Conservation (phyloP, 1,284 basidiomycete species). For the Pyrrhoderma noxium region DNA sequence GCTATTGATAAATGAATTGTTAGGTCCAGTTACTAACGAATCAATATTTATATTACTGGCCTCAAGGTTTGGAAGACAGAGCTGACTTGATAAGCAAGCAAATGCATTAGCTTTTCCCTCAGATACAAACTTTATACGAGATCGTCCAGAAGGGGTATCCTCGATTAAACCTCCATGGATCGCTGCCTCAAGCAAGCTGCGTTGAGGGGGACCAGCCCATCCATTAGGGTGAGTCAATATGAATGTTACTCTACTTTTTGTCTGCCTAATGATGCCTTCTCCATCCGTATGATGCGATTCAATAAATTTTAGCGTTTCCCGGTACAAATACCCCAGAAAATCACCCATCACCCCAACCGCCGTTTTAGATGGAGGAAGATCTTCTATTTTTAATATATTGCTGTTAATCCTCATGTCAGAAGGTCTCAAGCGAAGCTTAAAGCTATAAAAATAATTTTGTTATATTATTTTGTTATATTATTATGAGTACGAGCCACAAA, state of each 20-base stretch:
- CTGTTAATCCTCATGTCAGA: constrained; percentile 67
- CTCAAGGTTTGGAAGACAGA: constrained; percentile 63
- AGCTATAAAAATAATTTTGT: constrained; percentile 10
- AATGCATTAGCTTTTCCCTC: constrained; percentile 76
- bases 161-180: constrained; percentile 59
- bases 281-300: constrained; percentile 68
- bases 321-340: constrained; percentile 65
- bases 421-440: constrained; percentile 59
- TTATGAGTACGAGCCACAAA: not conserved
- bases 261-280: constrained; percentile 41
- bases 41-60: constrained; percentile 35
- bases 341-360: constrained; percentile 70
- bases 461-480: constrained; percentile 1
- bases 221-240: constrained; percentile 73
- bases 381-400: constrained; percentile 67
- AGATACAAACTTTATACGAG: constrained; percentile 66
- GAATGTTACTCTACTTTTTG: constrained; percentile 44
- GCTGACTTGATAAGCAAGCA: constrained; percentile 64
- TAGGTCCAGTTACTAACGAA: no score
- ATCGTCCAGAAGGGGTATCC: constrained; percentile 58
- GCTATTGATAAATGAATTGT: constrained; percentile 21
- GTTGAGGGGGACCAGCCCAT: constrained; percentile 74
- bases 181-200: constrained; percentile 63
- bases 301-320: constrained; percentile 64
- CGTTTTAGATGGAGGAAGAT: constrained; percentile 52